Conservation (phyloP, 306 rosid genomes). For the Gleditsia sinensis region DNA sequence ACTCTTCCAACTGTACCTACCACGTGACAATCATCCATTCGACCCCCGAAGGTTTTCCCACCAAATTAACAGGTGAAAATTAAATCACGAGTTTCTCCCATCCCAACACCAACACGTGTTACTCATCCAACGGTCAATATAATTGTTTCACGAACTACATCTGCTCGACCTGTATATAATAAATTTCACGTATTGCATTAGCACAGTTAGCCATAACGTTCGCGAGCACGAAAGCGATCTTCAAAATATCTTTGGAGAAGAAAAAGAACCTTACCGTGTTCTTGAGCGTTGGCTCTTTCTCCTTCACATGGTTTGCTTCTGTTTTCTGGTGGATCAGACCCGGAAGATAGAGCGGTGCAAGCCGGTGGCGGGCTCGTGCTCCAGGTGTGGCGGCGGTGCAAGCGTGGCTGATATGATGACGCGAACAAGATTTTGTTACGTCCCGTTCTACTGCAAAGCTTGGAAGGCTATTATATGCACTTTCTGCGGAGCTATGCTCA, state of each 20-base stretch:
- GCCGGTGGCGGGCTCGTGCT: conserved; percentile 82
- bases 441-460: conserved; percentile 63
- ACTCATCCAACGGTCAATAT: background rate
- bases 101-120: background rate
- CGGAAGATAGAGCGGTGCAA: conserved; percentile 62
- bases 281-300: background rate
- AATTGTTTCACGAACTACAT: no score
- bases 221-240: no score
- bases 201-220: no score
- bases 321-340: conserved; percentile 73
- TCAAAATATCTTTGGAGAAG: background rate
- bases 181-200: background rate
- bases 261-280: no score
- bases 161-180: background rate
- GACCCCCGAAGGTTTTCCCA: no score
- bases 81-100: no score
- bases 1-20: no score
- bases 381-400: conserved; percentile 77
- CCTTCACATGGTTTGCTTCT: conserved; percentile 69
- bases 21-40: background rate
- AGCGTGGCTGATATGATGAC: conserved; percentile 78
- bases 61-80: no score
- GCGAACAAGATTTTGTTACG: conserved; percentile 62
- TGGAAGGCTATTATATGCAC: conserved; percentile 82
- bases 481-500: conserved; percentile 83